Evolutionary conservation across 2,329 filamentous ascomycete genomes (phyloP), one percentile per base, ranked within the genome.

Genomic region (Diaporthe capsici): DNA sequence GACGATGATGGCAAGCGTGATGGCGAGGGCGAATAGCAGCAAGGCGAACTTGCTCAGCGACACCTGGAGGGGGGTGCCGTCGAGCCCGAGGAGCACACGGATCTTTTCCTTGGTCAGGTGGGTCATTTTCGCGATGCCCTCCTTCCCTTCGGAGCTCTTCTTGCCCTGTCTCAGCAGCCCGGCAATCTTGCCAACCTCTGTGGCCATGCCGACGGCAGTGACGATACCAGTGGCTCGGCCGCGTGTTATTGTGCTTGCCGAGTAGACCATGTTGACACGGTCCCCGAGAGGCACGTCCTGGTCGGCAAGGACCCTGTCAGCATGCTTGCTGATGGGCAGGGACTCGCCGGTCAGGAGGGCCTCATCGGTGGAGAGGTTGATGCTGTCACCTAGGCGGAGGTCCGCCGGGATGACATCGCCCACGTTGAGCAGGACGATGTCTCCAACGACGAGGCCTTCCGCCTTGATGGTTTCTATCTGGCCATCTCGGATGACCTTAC

Each of bases 351-450:
- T 95, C 53, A 95, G 88, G 75, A 94, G 88, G 17, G 93, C 92
- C 83, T 95, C 93, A 77, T 97, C 94, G 78, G 93, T 93, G 68
- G 93, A 93, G 76, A 95, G 85, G 82, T 96, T 96, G 84, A 95
- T 91, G 74, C 89, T 90, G 77, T 92, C 88, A 77, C 92, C 83
- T 28, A 92, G 85, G 77, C 92, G 89, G 68, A 94, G 84, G 83
- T 95, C 93, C 47, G 93, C 93, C 6, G 93, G 92, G 49, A 94
- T 88, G 65, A 93, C 91, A 81, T 94, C 92, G 78, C 93, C 93
- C 57, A 90, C 92, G 78, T 86, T 88, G 78, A 92, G 87, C 71
- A 86, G 84, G 75, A 92, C 90, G 68, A 95, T 83, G 78, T 95
- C 93, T 72, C 93, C 94, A 71, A 88, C 89, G 58, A 94, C 92